phyloP scores from a whole-genome alignment of 768 basidiomycete genomes.

The Leccinum olivaceopallidum region DNA sequence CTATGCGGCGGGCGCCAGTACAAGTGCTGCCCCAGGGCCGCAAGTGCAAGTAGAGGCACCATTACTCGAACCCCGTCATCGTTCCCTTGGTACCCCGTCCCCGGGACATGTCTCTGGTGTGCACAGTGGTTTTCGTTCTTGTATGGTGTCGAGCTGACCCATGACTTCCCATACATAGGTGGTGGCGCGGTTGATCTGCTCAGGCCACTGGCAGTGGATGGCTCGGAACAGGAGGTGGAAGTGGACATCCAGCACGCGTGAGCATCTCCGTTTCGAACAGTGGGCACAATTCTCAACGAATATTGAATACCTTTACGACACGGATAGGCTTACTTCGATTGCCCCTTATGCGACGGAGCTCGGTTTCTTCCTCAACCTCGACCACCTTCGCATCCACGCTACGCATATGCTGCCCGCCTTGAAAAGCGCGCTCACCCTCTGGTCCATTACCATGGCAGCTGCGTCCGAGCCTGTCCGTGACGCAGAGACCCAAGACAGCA shows the following conservation, averaged over 20 bases:
- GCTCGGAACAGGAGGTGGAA: not conserved
- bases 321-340: constrained; percentile 38
- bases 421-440: constrained; percentile 50
- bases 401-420: constrained; percentile 49
- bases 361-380: constrained; percentile 63
- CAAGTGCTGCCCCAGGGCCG: not conserved
- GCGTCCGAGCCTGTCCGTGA: constrained; percentile 31
- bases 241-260: constrained; percentile 14
- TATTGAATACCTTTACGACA: not conserved
- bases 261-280: not conserved
- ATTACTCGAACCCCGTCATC: not conserved
- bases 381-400: constrained; percentile 45
- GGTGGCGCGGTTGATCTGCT: not conserved
- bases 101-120: constrained; percentile 1
- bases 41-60: not conserved
- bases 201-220: not conserved
- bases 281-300: not conserved
- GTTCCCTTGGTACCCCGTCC: not conserved
- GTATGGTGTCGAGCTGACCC: not conserved
- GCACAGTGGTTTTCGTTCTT: not conserved
- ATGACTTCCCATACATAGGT: not conserved
- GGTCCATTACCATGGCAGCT: constrained; percentile 51
- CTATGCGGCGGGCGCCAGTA: constrained; percentile 29
- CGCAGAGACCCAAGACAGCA: constrained; percentile 29
- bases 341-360: constrained; percentile 56